A percentile compares a stretch with the other conserved stretches of the same genome.
Evolutionary conservation across 345 rosid genomes (phyloP).

Genomic region (Cochlearia excelsa): DNA sequence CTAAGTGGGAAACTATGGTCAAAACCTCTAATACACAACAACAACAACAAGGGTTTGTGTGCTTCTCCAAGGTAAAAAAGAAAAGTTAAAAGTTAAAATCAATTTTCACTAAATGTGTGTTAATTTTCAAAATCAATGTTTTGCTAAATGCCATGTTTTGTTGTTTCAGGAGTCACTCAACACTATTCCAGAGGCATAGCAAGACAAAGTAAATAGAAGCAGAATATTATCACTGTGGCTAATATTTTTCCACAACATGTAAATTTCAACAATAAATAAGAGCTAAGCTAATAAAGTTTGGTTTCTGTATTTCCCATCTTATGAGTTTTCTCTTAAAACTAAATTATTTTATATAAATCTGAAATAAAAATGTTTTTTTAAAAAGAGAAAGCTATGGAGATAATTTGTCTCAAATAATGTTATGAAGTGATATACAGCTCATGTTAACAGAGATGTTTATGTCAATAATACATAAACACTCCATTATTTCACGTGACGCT

Average conservation of each 20-base stretch:
- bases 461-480: slow-evolving; percentile 29
- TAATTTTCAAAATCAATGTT: slow-evolving; percentile 2
- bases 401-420: slow-evolving; percentile 19
- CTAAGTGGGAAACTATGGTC: slow-evolving; percentile 82
- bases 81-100: not conserved
- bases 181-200: slow-evolving; percentile 39
- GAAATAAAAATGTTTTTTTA: slow-evolving; percentile 23
- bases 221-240: not conserved
- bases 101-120: not conserved
- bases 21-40: slow-evolving; percentile 47
- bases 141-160: slow-evolving; percentile 6
- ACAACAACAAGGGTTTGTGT: slow-evolving; percentile 42
- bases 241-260: slow-evolving; percentile 17
- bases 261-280: slow-evolving; percentile 28
- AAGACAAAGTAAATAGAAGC: slow-evolving; percentile 1
- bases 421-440: slow-evolving; percentile 32
- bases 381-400: slow-evolving; percentile 27
- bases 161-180: slow-evolving; percentile 37
- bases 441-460: slow-evolving; percentile 29
- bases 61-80: slow-evolving; percentile 59
- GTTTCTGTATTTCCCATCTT: not conserved
- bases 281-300: slow-evolving; percentile 8
- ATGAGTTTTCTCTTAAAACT: not conserved
- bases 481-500: slow-evolving; percentile 19
- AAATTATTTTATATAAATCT: slow-evolving; percentile 17